Base-by-base conservation (phyloP, 139 green algal species). In the Closterium sp. region DNA sequence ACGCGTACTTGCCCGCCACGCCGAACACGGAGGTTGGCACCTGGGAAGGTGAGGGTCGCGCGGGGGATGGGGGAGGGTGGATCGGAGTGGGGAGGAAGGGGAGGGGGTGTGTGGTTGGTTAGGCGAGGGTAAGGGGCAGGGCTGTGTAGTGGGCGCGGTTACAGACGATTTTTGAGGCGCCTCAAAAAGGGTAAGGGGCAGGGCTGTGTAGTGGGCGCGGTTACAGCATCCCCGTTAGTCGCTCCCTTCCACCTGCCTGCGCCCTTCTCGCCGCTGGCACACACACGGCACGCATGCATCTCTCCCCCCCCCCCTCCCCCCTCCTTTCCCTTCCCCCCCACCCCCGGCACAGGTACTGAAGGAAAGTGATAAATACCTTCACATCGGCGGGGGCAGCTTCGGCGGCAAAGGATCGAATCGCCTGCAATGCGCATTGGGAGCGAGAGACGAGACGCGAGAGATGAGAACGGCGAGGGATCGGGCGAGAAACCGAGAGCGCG, bases 1-100 rank as follows among this genome's bases (percentile, higher is more conserved):
- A 93, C 21, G 91, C 91, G 32, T 94, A 94, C 81, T 93, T 94
- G 31, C 91, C 91, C 33, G 38, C 81, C 10, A 94, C 43, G 84
- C 91, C 90, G 34, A 86, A 94, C 28, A 94, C 34, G 25, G 33
- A 9, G 23, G 30, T 83, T 30, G 89, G 89, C 23, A 38, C 31
- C 89, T 91, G 89, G n/a, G 12, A 23, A 1, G 83, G 28, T 2
- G 25, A 21, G 83, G 12, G 55, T 16, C 25, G 55, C 10, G 16
- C 55, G 55, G 55, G 55, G 16, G 55, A 76, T 16, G 55, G 55
- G 55, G 36, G 36, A 66, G 43, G 43, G 43, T 10, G 43, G 43
- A 66, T 19, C n/a, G 43, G 43, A 16, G 43, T 25, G 43, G 43
- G 19, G 43, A 66, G 43, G 43, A 16, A 16, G 43, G 9, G 9